Conservation (phyloP, 1,139 yeast species). For the Magnusiomyces clavatus region DNA sequence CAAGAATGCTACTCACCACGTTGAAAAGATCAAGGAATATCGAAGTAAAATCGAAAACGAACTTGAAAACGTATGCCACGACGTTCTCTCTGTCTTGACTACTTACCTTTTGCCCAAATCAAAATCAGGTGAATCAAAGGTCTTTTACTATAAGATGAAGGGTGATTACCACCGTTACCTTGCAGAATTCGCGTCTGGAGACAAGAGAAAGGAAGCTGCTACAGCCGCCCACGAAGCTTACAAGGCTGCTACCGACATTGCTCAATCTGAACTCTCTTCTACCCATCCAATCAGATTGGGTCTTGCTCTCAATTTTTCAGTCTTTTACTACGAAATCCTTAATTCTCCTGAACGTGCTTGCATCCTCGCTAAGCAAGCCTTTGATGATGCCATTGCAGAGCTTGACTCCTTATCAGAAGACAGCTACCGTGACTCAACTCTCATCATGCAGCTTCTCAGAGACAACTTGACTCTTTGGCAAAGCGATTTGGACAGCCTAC, state of each 20-base stretch:
- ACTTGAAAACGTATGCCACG: slow-evolving; percentile 89
- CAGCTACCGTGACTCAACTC: slow-evolving; percentile 95
- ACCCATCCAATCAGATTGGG: slow-evolving; percentile 99
- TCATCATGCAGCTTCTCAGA: slow-evolving; percentile 96
- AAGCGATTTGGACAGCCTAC: slow-evolving; percentile 48
- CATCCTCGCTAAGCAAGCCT: slow-evolving; percentile 97
- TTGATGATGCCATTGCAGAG: slow-evolving; percentile 98
- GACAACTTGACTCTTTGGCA: slow-evolving; percentile 99
- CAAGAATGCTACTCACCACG: slow-evolving; percentile 87
- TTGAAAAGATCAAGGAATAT: slow-evolving; percentile 82
- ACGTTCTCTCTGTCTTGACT: slow-evolving; percentile 79
- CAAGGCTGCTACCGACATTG: slow-evolving; percentile 93
- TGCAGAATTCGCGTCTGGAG: slow-evolving; percentile 92
- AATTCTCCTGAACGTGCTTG: slow-evolving; percentile 98
- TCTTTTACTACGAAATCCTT: slow-evolving; percentile 95
- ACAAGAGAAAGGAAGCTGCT: slow-evolving; percentile 88
- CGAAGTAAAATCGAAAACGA: slow-evolving; percentile 92
- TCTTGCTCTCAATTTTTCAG: slow-evolving; percentile 94
- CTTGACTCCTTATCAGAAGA: slow-evolving; percentile 96
- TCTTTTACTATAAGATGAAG: slow-evolving; percentile 97
- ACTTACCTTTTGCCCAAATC: slow-evolving; percentile 88
- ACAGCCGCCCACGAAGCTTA: slow-evolving; percentile 90
- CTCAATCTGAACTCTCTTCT: slow-evolving; percentile 94
- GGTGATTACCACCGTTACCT: slow-evolving; percentile 99
- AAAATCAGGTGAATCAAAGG: slow-evolving; percentile 94